These are phyloP conservation scores for Carex scoparia DNA, from an alignment of 176 grass and related monocot species.

Conservation along the genomic window DNA sequence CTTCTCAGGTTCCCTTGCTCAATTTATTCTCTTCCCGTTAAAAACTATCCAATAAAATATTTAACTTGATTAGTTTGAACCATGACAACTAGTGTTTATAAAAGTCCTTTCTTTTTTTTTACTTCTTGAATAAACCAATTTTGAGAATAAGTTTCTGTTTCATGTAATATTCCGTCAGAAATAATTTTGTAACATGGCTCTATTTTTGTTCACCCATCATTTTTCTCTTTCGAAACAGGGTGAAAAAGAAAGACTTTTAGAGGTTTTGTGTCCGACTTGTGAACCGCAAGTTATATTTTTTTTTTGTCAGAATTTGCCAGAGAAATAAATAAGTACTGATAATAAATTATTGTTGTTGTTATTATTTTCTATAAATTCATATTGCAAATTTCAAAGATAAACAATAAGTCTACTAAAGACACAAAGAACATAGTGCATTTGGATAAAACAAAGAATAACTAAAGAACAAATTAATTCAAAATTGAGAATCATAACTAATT, in stretches of 20 bases:
- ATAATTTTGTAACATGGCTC: too few relatives aligned
- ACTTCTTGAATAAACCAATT: background rate
- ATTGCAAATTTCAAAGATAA: too few relatives aligned
- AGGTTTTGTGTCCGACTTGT: background rate
- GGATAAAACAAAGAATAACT: too few relatives aligned
- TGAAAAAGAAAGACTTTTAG: background rate
- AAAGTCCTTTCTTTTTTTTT: background rate
- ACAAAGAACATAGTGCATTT: too few relatives aligned
- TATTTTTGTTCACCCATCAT: background rate
- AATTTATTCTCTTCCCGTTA: background rate
- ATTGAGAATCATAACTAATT: too few relatives aligned
- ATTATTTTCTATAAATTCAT: too few relatives aligned
- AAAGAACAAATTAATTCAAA: too few relatives aligned
- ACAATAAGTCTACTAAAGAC: too few relatives aligned
- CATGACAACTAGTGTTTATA: background rate
- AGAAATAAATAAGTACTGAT: background rate
- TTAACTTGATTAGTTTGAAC: background rate
- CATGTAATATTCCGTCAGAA: background rate
- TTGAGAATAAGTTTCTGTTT: background rate
- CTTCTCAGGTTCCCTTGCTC: constrained; percentile 9
- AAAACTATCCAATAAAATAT: constrained; percentile 6
- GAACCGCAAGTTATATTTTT: background rate
- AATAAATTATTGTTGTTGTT: too few relatives aligned
- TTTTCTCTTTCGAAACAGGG: background rate
- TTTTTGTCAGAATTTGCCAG: background rate